Base-by-base conservation (phyloP, 192 early-diverging fungal genomes). In the Podochytrium sp. region DNA sequence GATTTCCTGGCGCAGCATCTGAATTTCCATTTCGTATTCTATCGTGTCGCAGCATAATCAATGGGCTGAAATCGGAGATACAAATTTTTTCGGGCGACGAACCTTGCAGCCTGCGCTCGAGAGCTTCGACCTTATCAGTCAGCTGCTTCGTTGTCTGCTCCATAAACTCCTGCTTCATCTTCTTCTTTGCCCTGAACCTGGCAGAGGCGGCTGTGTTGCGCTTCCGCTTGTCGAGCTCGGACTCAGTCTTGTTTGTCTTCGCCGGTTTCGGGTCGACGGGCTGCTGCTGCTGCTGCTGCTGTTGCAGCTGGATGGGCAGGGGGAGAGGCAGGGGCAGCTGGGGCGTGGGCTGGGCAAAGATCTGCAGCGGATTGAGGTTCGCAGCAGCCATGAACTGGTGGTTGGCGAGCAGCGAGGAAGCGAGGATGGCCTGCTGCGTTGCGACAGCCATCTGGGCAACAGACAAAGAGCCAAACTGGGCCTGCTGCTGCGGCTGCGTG, bases 171-270 rank as follows among this genome's bases (percentile, higher is more conserved):
- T 97, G 96, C 41, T 92, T 88, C 79, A 90, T 71, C 87, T 97
- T 97, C 83, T 97, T 99, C 86, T 96, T 96, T 58, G 92, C 85
- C 20, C 97, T 86, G 89, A 99, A 99, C 12, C 97, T 86, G 23
- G 95, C 96, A 16, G 92, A 94, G 18, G 97, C 97, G 23, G 90
- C 95, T 3, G 95, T 99, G 85, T 99, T 99, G 49, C 96, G 90
- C 33, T 89, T 83, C 55, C 96, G 87, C 84, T 98, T 98, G 80
- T 98, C 95, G 57, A 71, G 33, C 47, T 71, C 69, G 39, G 53
- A 47, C 30, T 71, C 69, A 2, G 69, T 71, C 38, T 71, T 71
- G 12, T 29, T 25, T n/a, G n/a, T n/a, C n/a, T n/a, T n/a, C n/a
- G n/a, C n/a, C n/a, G n/a, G n/a, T n/a, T n/a, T n/a, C 5, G 53